phyloP scores from a whole-genome alignment of 805 yeast genomes.

The Monosporozyma solicola region DNA sequence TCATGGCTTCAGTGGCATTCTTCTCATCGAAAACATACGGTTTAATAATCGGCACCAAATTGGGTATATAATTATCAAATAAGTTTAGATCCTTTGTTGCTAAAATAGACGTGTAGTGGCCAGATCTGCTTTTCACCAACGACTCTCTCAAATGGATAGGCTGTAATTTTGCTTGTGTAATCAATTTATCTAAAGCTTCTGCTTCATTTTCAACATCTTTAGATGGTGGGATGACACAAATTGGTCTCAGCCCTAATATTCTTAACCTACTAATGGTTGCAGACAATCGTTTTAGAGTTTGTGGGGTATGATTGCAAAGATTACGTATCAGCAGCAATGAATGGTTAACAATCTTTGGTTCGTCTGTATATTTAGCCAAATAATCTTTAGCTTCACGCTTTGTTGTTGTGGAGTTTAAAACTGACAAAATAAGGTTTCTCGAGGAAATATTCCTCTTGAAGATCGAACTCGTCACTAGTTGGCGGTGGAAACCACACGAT shows the following conservation, averaged over 20 bases:
- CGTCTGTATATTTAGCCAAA: slow-evolving; percentile 50
- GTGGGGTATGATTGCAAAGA: slow-evolving; percentile 5
- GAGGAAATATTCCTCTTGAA: slow-evolving; percentile 19
- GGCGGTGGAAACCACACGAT: neutral
- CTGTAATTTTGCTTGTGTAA: slow-evolving; percentile 15
- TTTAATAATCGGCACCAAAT: slow-evolving; percentile 39
- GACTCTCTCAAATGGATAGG: slow-evolving; percentile 23
- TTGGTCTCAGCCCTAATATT: slow-evolving; percentile 58
- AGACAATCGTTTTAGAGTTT: slow-evolving; percentile 13
- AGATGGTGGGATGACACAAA: slow-evolving; percentile 46
- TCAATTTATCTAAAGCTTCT: slow-evolving; percentile 19
- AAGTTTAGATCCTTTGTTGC: slow-evolving; percentile 6
- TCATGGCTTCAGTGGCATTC: slow-evolving; percentile 33
- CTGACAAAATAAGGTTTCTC: slow-evolving; percentile 69
- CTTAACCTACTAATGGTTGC: slow-evolving; percentile 19
- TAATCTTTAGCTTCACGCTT: slow-evolving; percentile 85
- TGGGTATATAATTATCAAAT: slow-evolving; percentile 11
- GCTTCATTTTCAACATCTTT: slow-evolving; percentile 8
- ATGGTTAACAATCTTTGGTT: slow-evolving; percentile 13
- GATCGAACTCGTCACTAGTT: no score
- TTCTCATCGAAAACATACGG: slow-evolving; percentile 62
- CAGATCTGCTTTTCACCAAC: slow-evolving; percentile 10
- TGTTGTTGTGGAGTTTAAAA: slow-evolving; percentile 83
- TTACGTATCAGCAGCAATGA: slow-evolving; percentile 25
- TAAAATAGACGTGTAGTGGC: slow-evolving; percentile 13